Evolutionary conservation across 129 eudicot species (phyloP).

Genomic region (Tanacetum coccineum): DNA sequence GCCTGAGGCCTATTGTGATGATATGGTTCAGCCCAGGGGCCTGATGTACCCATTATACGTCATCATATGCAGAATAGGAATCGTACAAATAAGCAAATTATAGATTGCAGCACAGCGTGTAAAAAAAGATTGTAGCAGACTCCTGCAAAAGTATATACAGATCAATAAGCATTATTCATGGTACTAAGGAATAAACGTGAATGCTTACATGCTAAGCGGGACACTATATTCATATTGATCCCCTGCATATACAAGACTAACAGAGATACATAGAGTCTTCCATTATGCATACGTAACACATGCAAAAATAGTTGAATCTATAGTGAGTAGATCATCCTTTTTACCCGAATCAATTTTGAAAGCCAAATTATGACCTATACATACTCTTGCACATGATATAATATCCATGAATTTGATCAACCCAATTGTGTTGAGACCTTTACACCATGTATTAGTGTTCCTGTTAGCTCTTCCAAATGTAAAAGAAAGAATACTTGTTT

Average conservation of each 20-base stretch:
- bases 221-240: not conserved
- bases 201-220: constrained; percentile 5
- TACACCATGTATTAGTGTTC: constrained; percentile 3
- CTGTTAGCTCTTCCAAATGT: constrained; percentile 14
- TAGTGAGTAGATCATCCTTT: constrained; percentile 20
- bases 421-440: constrained; percentile 8
- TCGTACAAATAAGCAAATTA: too few relatives aligned
- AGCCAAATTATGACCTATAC: constrained; percentile 18
- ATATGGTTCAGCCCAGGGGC: too few relatives aligned
- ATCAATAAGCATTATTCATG: too few relatives aligned
- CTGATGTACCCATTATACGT: too few relatives aligned
- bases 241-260: constrained; percentile 5
- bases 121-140: too few relatives aligned
- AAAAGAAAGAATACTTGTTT: too few relatives aligned
- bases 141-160: too few relatives aligned
- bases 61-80: too few relatives aligned
- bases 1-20: too few relatives aligned
- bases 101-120: too few relatives aligned
- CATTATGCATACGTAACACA: constrained; percentile 13
- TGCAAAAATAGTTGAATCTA: constrained; percentile 22
- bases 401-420: constrained; percentile 8
- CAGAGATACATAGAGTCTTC: not conserved
- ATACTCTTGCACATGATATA: constrained; percentile 8
- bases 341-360: constrained; percentile 6
- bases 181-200: not conserved